A percentile compares a stretch with the other conserved stretches of the same genome.
Evolutionary conservation across 371 early-diverging fungal species (phyloP).

Genomic region (Rhizopus arrhizus): DNA sequence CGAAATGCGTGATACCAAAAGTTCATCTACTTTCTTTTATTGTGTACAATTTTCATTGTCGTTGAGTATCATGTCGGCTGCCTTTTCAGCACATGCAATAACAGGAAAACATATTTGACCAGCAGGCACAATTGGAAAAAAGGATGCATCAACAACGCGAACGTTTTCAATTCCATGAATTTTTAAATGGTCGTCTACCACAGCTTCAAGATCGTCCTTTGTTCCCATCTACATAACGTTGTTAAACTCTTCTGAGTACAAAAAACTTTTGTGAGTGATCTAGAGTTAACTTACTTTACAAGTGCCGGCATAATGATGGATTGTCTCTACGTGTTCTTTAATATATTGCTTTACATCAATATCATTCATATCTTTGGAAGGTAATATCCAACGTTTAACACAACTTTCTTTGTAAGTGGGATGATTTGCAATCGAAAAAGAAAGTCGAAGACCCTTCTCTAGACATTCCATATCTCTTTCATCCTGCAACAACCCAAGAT

Average conservation of each 20-base stretch:
- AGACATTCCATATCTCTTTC: slow-evolving; percentile 25
- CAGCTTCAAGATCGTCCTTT: slow-evolving; percentile 21
- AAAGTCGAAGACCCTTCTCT: slow-evolving; percentile 21
- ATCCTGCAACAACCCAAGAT: slow-evolving; percentile 22
- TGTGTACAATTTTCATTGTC: neutral
- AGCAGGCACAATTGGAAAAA: slow-evolving; percentile 43
- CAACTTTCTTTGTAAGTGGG: slow-evolving; percentile 9
- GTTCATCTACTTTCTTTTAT: neutral
- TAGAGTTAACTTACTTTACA: slow-evolving; percentile 36
- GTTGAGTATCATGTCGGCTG: slow-evolving; percentile 27
- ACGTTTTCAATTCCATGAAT: slow-evolving; percentile 45
- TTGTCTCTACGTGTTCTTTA: slow-evolving; percentile 29
- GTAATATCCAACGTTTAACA: slow-evolving; percentile 24
- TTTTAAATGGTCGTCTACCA: slow-evolving; percentile 42
- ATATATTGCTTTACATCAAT: slow-evolving; percentile 23
- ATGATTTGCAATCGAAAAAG: slow-evolving; percentile 20
- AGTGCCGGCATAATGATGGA: slow-evolving; percentile 45
- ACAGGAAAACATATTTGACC: slow-evolving; percentile 38
- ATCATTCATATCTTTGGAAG: neutral
- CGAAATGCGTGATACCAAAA: neutral
- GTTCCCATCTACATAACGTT: slow-evolving; percentile 17
- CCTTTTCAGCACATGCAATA: slow-evolving; percentile 34
- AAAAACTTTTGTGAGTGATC: neutral
- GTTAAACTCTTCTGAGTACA: too few relatives aligned
- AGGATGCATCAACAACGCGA: slow-evolving; percentile 53